Conservation (phyloP, 2,329 filamentous ascomycete genomes). For the Amphichorda felina region DNA sequence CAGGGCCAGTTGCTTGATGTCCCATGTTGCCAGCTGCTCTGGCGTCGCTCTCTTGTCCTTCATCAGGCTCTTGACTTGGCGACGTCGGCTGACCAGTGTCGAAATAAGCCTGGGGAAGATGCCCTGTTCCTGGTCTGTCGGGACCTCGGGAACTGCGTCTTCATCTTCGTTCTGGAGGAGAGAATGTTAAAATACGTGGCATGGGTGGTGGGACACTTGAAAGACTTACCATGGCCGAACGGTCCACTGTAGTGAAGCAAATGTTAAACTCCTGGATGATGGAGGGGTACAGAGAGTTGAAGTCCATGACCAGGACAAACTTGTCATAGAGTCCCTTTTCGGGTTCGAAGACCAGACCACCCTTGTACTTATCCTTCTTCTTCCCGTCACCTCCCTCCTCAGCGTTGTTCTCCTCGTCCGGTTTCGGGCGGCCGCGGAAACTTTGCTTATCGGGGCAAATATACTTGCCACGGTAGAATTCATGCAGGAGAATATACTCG, state of each 20-base stretch:
- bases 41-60: slow-evolving; percentile 79
- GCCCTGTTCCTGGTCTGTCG: slow-evolving; percentile 64
- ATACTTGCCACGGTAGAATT: slow-evolving; percentile 94
- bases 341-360: slow-evolving; percentile 94
- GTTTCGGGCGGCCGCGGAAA: slow-evolving; percentile 62
- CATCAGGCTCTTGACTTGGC: slow-evolving; percentile 93
- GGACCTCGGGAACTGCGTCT: slow-evolving; percentile 81
- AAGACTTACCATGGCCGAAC: slow-evolving; percentile 52
- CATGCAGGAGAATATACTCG: slow-evolving; percentile 96
- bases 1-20: slow-evolving; percentile 92
- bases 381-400: slow-evolving; percentile 63
- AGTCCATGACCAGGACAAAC: slow-evolving; percentile 98
- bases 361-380: slow-evolving; percentile 99
- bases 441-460: slow-evolving; percentile 93
- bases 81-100: slow-evolving; percentile 77
- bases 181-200: neutral
- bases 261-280: slow-evolving; percentile 99
- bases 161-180: slow-evolving; percentile 47
- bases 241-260: slow-evolving; percentile 94
- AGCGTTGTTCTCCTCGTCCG: slow-evolving; percentile 58
- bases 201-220: too few relatives aligned
- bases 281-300: slow-evolving; percentile 96
- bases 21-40: slow-evolving; percentile 87
- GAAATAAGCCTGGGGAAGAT: slow-evolving; percentile 85
- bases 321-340: slow-evolving; percentile 97